A percentile compares a stretch with the other conserved stretches of the same genome.
These are phyloP conservation scores for Cyberlindnera bimundalis DNA, from an alignment of 805 yeast genomes.

Conservation along the genomic window DNA sequence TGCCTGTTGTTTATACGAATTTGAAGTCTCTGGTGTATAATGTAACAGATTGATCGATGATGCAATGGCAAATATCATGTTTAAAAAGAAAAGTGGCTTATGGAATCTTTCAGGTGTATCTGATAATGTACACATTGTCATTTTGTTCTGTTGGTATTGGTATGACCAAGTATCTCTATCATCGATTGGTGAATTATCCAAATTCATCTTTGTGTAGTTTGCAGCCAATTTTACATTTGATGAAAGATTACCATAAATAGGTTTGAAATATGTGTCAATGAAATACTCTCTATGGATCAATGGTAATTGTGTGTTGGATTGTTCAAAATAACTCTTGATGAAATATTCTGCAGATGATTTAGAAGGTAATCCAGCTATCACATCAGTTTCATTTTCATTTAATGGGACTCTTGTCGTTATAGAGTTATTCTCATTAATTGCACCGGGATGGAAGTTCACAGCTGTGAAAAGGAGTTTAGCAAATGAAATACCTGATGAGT, in stretches of 20 bases:
- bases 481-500: slow-evolving; percentile 63
- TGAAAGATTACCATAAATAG: slow-evolving; percentile 72
- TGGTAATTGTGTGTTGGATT: slow-evolving; percentile 81
- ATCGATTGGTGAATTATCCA: slow-evolving; percentile 27
- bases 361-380: slow-evolving; percentile 54
- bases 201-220: slow-evolving; percentile 45
- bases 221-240: slow-evolving; percentile 55
- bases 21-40: slow-evolving; percentile 62
- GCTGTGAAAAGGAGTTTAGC: slow-evolving; percentile 79
- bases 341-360: slow-evolving; percentile 67
- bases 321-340: slow-evolving; percentile 65
- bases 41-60: slow-evolving; percentile 69
- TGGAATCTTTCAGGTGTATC: slow-evolving; percentile 46
- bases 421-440: slow-evolving; percentile 27
- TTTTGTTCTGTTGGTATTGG: slow-evolving; percentile 31
- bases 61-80: slow-evolving; percentile 77
- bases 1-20: slow-evolving; percentile 68
- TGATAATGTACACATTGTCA: slow-evolving; percentile 12
- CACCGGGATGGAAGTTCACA: slow-evolving; percentile 49
- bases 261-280: slow-evolving; percentile 61
- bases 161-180: slow-evolving; percentile 45
- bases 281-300: slow-evolving; percentile 80
- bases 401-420: slow-evolving; percentile 28
- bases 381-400: slow-evolving; percentile 20
- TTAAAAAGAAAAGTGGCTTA: slow-evolving; percentile 63